Base-by-base conservation (phyloP, 768 basidiomycete genomes). In the Albatrellus ellisii region DNA sequence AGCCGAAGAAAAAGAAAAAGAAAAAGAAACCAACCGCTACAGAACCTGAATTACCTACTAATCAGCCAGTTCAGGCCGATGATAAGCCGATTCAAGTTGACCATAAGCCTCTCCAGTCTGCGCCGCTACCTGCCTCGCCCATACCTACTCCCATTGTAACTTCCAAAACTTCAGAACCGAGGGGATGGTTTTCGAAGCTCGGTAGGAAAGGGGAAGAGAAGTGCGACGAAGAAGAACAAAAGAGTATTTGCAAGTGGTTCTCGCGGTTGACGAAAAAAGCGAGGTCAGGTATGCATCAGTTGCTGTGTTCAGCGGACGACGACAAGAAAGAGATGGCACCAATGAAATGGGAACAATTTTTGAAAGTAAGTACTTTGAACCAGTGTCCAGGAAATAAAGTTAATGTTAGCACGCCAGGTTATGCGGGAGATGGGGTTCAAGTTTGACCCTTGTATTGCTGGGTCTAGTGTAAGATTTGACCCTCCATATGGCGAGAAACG, bases 1-100 rank as follows among this genome's bases (percentile, higher is more conserved):
- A 81, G 51, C 61, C 70, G 17, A 84, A 79, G 65, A 86, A 83
- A 56, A 83, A 79, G 57, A 71, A 72, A 49, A 60, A 61, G 42
- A 24, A 36, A 22, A 36, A 36, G 35, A 36, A 36, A 21, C 17
- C 35, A n/a, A n/a, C 2, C 35, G 17, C 35, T 14, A 14, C 35
- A 20, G 25, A 36, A 14, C 17, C 43, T 17, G 29, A 42, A 4
- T n/a, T n/a, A n/a, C n/a, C n/a, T n/a, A n/a, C n/a, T n/a, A n/a
- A n/a, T n/a, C n/a, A n/a, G n/a, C n/a, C n/a, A n/a, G n/a, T n/a
- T n/a, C n/a, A n/a, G n/a, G n/a, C n/a, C n/a, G n/a, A n/a, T n/a
- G n/a, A n/a, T n/a, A n/a, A n/a, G n/a, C n/a, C n/a, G n/a, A n/a
- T n/a, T n/a, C n/a, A n/a, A n/a, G n/a, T n/a, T n/a, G n/a, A n/a